These are phyloP conservation scores for Corylus avellana DNA, from an alignment of 306 rosid genomes.

Conservation along the genomic window DNA sequence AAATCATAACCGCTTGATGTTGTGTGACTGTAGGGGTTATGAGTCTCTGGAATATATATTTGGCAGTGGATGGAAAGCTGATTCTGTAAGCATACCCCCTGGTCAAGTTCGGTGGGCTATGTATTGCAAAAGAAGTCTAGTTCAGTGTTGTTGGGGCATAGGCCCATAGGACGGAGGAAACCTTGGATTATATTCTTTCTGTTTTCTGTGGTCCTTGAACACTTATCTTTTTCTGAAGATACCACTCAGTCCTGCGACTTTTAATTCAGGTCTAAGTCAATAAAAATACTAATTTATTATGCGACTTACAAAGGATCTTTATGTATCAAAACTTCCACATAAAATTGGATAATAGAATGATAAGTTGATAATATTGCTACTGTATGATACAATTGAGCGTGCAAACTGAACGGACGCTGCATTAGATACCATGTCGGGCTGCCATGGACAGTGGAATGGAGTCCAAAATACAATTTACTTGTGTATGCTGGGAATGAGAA, in stretches of 20 bases:
- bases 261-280: too few species aligned
- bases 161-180: too few species aligned
- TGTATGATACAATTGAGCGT: constrained; percentile 61
- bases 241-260: neutral
- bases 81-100: too few species aligned
- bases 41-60: too few species aligned
- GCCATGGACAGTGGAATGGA: constrained; percentile 99
- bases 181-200: too few species aligned
- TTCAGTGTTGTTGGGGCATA: too few species aligned
- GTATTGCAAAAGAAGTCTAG: too few species aligned
- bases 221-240: neutral
- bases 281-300: neutral
- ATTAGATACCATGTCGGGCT: constrained; percentile 88
- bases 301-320: neutral
- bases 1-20: too few species aligned
- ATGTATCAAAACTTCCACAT: neutral
- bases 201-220: too few species aligned
- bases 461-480: constrained; percentile 79
- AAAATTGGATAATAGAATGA: neutral
- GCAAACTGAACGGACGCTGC: constrained; percentile 71
- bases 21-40: too few species aligned
- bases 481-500: constrained; percentile 97
- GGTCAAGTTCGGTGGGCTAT: too few species aligned
- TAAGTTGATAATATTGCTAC: constrained; percentile 7
- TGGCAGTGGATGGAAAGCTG: too few species aligned